Conservation (phyloP, 106 monocot genomes). For the Agapanthus africanus region DNA sequence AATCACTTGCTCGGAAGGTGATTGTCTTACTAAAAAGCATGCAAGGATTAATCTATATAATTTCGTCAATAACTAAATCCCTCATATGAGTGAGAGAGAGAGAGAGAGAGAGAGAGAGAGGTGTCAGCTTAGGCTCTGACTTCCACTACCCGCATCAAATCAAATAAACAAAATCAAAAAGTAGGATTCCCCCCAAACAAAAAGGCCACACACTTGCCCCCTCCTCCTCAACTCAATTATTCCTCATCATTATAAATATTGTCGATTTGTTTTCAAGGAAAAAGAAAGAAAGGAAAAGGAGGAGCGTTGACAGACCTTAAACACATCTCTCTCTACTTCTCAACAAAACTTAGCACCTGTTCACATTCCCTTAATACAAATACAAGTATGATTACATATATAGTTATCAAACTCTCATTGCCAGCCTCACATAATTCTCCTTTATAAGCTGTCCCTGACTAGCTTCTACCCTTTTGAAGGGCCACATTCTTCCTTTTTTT, state of each 20-base stretch:
- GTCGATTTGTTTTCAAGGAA: too few species aligned
- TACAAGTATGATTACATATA: conserved; percentile 6
- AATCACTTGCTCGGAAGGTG: conserved; percentile 15
- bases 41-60: not conserved
- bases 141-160: conserved; percentile 21
- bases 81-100: too few species aligned
- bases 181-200: conserved; percentile 22
- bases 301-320: too few species aligned
- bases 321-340: too few species aligned
- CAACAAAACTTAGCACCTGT: conserved; percentile 39
- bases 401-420: conserved; percentile 5
- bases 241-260: too few species aligned
- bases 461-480: not conserved
- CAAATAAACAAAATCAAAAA: conserved; percentile 20
- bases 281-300: too few species aligned
- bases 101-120: conserved; percentile 12
- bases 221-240: conserved; percentile 11
- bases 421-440: conserved; percentile 2
- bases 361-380: conserved; percentile 12
- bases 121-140: conserved; percentile 27
- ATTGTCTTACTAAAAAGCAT: conserved; percentile 12
- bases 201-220: conserved; percentile 18
- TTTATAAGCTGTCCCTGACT: conserved; percentile 1
- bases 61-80: not conserved
- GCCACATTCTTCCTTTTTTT: not conserved